phyloP scores from a whole-genome alignment of 192 early-diverging fungal genomes.

The Physocladia obscura region DNA sequence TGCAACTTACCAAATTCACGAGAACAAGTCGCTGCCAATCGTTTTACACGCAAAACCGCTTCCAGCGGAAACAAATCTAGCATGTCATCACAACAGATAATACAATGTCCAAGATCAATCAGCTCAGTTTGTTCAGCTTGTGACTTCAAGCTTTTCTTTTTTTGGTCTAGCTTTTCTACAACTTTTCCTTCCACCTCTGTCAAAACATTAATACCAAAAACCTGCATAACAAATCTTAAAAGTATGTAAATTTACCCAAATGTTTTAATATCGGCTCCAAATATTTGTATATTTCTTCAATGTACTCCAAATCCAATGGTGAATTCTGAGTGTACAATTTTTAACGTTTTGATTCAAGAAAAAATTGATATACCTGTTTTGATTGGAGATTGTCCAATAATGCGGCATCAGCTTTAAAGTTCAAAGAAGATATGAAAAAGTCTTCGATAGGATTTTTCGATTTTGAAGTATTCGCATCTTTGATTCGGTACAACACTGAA shows the following conservation, averaged over 20 bases:
- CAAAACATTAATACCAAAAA: neutral
- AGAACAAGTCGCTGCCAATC: neutral
- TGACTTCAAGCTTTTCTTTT: neutral
- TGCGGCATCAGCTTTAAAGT: neutral
- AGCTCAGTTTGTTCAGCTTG: neutral
- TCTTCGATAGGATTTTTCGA: slow-evolving; percentile 16
- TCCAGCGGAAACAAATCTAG: slow-evolving; percentile 1
- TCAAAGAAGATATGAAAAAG: slow-evolving; percentile 1
- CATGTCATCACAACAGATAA: slow-evolving; percentile 7
- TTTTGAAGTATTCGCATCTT: neutral
- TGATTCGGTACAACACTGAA: neutral
- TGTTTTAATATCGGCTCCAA: slow-evolving; percentile 1
- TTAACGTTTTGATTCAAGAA: neutral
- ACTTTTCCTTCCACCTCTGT: neutral
- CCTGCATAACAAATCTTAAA: neutral
- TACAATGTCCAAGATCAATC: slow-evolving; percentile 9
- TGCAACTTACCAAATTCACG: slow-evolving; percentile 4
- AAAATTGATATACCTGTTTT: neutral
- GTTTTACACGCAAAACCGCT: slow-evolving; percentile 2
- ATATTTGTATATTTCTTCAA: slow-evolving; percentile 12
- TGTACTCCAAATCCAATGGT: neutral
- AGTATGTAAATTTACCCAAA: slow-evolving; percentile 6
- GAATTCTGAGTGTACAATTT: neutral
- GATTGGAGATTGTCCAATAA: neutral
- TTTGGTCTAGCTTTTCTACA: neutral